Base-by-base conservation (phyloP, 2,329 filamentous ascomycete species). In the Didymella pinodella region DNA sequence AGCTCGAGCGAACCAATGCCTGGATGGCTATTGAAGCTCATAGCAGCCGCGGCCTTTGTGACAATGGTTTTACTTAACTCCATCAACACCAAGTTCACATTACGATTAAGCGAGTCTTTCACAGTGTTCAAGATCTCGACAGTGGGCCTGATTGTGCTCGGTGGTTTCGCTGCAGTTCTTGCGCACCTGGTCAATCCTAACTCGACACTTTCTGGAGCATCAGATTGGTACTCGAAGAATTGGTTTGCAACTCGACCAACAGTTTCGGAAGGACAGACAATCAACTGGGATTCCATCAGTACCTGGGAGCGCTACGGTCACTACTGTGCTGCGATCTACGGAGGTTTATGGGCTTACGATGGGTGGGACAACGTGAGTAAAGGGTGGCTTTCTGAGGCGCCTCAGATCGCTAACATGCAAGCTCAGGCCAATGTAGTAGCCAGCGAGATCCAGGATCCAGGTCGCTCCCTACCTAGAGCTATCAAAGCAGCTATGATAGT, bases 331-430 rank as follows among this genome's bases (percentile, higher is more conserved):
- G 87, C 86, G 0, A 77, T 88, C 0, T 88, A 88, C 64, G 86
- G 83, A 0, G 85, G 85, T 0, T 69, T 89, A 0, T 89, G 86
- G 86, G 86, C 85, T 0, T 89, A 88, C 59, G 86, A 84, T 0
- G 87, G 87, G 0, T 89, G 87, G 87, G 87, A 89, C 54, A 88
- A 88, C 76, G 85, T 85, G 38, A 76, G 80, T 66, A 10, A 22
- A 11, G 16, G 22, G n/a, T 36, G 8, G 10, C 28, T 31, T 14
- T 11, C 31, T 4, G 5, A 16, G 8, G 10, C 25, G 20, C 22
- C 20, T 26, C 44, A 16, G 8, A 38, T 32, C 14, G 16, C 57
- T 59, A 41, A 59, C 41, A 25, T 22, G 10, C n/a, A n/a, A 2
- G 1, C 47, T 2, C 29, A 78, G 75, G 74, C 74, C 52, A 77